phyloP scores from a whole-genome alignment of 129 eudicot genomes.

The Silybum marianum region DNA sequence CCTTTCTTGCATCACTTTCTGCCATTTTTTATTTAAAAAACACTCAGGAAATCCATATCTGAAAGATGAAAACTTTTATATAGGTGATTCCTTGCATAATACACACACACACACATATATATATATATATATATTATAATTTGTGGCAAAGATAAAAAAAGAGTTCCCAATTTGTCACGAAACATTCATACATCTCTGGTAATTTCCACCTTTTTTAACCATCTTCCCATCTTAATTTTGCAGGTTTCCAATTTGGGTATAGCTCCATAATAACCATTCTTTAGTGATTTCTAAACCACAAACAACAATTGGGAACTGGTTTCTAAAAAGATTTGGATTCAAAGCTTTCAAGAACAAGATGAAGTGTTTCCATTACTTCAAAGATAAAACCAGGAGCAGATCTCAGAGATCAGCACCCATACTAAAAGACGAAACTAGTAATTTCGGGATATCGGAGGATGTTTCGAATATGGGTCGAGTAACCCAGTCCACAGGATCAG shows the following conservation, averaged over 20 bases:
- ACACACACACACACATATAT: no score
- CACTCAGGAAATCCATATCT: not conserved
- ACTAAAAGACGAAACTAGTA: constrained; percentile 41
- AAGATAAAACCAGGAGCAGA: constrained; percentile 51
- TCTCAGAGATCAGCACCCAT: constrained; percentile 79
- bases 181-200: not conserved
- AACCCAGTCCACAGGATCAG: constrained; percentile 62
- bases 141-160: not conserved
- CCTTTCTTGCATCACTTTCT: constrained; percentile 10
- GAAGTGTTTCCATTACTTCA: constrained; percentile 82
- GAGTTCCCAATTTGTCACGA: constrained; percentile 6
- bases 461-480: constrained; percentile 45
- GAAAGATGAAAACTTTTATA: no score
- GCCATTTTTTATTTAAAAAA: not conserved
- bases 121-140: no score
- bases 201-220: not conserved
- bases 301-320: constrained; percentile 1
- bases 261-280: constrained; percentile 16
- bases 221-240: constrained; percentile 14
- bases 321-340: constrained; percentile 4
- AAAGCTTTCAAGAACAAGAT: constrained; percentile 38
- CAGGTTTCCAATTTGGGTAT: constrained; percentile 28
- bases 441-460: constrained; percentile 45
- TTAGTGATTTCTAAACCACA: not conserved
- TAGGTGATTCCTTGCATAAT: no score